These are phyloP conservation scores for Isabelozyma heimii DNA, from an alignment of 805 yeast species.

Conservation along the genomic window DNA sequence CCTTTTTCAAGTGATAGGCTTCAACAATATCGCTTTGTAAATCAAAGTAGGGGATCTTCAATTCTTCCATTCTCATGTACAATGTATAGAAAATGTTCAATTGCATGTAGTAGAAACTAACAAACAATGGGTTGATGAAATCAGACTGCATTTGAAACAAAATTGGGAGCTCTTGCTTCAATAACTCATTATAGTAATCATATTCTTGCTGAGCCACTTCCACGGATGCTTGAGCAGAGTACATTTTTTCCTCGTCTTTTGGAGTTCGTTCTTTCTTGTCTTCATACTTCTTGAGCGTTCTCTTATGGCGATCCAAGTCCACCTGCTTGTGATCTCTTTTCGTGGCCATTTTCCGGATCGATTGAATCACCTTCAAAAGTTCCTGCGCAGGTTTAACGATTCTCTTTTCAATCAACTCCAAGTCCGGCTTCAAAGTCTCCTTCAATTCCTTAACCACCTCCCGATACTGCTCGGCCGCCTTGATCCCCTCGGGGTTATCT, in stretches of 20 bases:
- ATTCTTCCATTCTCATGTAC: slow-evolving; percentile 87
- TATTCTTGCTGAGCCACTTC: slow-evolving; percentile 92
- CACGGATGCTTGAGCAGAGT: slow-evolving; percentile 84
- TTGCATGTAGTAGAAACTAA: slow-evolving; percentile 95
- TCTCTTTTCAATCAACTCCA: slow-evolving; percentile 86
- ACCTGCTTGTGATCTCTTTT: slow-evolving; percentile 95
- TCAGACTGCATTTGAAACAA: slow-evolving; percentile 87
- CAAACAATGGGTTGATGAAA: slow-evolving; percentile 90
- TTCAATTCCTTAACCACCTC: slow-evolving; percentile 85
- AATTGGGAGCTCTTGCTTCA: slow-evolving; percentile 85
- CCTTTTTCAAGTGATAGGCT: slow-evolving; percentile 77
- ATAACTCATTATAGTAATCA: slow-evolving; percentile 92
- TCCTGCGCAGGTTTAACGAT: slow-evolving; percentile 92
- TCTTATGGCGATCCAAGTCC: slow-evolving; percentile 84
- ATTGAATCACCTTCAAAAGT: slow-evolving; percentile 72
- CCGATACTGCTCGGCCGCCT: slow-evolving; percentile 89
- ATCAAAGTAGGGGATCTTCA: slow-evolving; percentile 96
- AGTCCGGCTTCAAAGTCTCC: slow-evolving; percentile 83
- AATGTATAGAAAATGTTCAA: slow-evolving; percentile 93
- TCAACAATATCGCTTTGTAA: slow-evolving; percentile 79
- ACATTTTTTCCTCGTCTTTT: slow-evolving; percentile 89
- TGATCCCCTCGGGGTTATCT: slow-evolving; percentile 95
- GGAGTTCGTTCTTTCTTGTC: slow-evolving; percentile 78
- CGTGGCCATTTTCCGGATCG: slow-evolving; percentile 88
- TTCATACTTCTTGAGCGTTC: slow-evolving; percentile 68